These are phyloP conservation scores for Grifola frondosa DNA, from an alignment of 1,284 basidiomycete species.

Conservation along the genomic window DNA sequence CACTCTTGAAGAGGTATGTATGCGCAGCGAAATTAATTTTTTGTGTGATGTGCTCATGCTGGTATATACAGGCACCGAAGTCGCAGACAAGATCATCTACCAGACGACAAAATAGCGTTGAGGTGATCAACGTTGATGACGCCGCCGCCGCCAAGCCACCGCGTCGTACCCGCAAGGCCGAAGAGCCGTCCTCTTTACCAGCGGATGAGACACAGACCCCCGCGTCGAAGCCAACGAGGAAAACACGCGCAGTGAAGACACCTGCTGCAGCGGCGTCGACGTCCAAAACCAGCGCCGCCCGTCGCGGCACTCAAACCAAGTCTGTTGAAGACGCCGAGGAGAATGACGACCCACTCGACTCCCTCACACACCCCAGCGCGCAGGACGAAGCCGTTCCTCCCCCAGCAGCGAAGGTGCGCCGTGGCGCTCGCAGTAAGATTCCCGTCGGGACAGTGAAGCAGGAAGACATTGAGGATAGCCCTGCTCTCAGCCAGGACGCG, in stretches of 20 bases:
- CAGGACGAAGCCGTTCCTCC: conserved; percentile 9
- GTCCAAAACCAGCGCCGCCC: conserved; percentile 11
- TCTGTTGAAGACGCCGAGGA: conserved; percentile 18
- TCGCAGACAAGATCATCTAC: no score
- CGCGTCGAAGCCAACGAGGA: conserved; percentile 20
- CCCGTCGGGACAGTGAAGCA: conserved; percentile 25
- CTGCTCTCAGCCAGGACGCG: conserved; percentile 1
- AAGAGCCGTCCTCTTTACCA: conserved; percentile 13
- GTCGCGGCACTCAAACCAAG: conserved; percentile 20
- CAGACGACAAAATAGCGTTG: no score
- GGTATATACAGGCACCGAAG: no score
- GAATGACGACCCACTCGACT: conserved; percentile 21
- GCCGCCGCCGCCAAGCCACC: conserved; percentile 7
- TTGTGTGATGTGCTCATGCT: no score
- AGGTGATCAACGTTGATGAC: no score
- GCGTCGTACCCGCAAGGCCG: conserved; percentile 13
- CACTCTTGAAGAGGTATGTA: conserved; percentile 15
- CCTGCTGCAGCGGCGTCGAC: conserved; percentile 16
- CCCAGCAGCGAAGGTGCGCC: conserved; percentile 15
- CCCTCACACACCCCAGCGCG: conserved; percentile 12
- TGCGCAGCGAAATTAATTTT: no score
- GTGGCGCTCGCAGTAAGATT: conserved; percentile 25
- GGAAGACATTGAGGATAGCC: conserved; percentile 20
- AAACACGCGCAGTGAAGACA: conserved; percentile 21
- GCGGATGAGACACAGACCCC: conserved; percentile 6